These are phyloP conservation scores for Yamadazyma siamensis DNA, from an alignment of 1,139 yeast genomes.

Conservation along the genomic window DNA sequence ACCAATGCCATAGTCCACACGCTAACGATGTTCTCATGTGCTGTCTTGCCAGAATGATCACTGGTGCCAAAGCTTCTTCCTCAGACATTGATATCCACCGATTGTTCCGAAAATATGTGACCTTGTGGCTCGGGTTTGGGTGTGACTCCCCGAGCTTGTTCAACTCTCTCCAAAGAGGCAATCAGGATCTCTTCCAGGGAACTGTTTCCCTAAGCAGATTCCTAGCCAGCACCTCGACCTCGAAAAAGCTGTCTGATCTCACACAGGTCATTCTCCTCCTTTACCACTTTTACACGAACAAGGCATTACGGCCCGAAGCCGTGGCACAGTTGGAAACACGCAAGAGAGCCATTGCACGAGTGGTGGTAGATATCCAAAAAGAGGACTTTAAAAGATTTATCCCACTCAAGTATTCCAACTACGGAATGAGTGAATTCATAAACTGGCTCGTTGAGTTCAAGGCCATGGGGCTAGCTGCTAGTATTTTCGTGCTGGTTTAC, in stretches of 20 bases:
- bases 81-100: too few species aligned
- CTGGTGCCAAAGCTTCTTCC: slow-evolving; percentile 2
- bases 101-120: too few species aligned
- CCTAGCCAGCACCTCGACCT: too few species aligned
- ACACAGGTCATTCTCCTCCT: too few species aligned
- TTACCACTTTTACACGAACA: slow-evolving; percentile 2
- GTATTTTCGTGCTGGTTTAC: slow-evolving; percentile 8
- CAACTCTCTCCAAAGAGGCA: slow-evolving; percentile 30
- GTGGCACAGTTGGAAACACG: not conserved
- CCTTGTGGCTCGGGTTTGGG: slow-evolving; percentile 27
- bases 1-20: slow-evolving; percentile 23
- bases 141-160: slow-evolving; percentile 19
- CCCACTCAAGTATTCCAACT: slow-evolving; percentile 10
- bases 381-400: slow-evolving; percentile 4
- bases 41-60: slow-evolving; percentile 14
- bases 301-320: not conserved
- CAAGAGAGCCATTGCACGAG: not conserved
- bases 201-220: slow-evolving; percentile 9
- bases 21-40: slow-evolving; percentile 23
- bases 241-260: too few species aligned
- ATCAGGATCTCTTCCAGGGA: slow-evolving; percentile 27
- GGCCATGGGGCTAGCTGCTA: slow-evolving; percentile 1
- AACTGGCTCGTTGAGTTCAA: slow-evolving; percentile 10
- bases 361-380: slow-evolving; percentile 4
- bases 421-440: slow-evolving; percentile 9